Percentiles rank a stretch among this genome's conserved stretches.
phyloP scores from a whole-genome alignment of 2,329 filamentous ascomycete species.

The Pestalotiopsis sp. region DNA sequence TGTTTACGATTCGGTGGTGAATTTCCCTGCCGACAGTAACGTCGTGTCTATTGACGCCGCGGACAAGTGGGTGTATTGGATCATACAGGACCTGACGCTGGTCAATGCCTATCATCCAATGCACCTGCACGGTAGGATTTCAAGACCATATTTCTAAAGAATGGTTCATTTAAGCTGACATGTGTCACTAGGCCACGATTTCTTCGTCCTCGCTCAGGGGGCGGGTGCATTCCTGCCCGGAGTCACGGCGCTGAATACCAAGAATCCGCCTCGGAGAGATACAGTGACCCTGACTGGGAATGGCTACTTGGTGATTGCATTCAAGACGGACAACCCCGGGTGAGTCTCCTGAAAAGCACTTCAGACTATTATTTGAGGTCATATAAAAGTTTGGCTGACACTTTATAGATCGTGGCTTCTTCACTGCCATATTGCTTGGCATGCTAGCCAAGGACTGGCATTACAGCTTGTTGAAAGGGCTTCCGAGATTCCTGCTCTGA shows the following conservation, averaged over 20 bases:
- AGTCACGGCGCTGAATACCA: slow-evolving; percentile 31
- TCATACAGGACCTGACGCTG: slow-evolving; percentile 24
- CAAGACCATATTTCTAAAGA: no score
- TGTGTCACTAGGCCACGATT: slow-evolving; percentile 42
- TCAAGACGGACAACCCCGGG: slow-evolving; percentile 11
- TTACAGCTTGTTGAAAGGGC: slow-evolving; percentile 49
- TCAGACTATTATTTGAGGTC: no score
- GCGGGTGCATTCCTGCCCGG: slow-evolving; percentile 28
- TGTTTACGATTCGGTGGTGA: slow-evolving; percentile 25
- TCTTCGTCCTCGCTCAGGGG: slow-evolving; percentile 37
- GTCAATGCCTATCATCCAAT: slow-evolving; percentile 24
- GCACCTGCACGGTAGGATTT: not conserved
- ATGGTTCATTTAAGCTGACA: not conserved
- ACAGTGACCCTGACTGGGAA: not conserved
- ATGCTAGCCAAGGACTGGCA: slow-evolving; percentile 49
- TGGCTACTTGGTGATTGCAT: slow-evolving; percentile 5
- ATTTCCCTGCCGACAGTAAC: slow-evolving; percentile 27
- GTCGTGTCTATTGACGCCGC: slow-evolving; percentile 27
- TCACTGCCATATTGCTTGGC: slow-evolving; percentile 50
- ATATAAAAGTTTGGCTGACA: not conserved
- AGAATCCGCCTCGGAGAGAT: slow-evolving; percentile 5
- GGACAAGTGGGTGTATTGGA: slow-evolving; percentile 36
- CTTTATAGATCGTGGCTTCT: slow-evolving; percentile 20
- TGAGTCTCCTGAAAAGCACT: slow-evolving; percentile 19
- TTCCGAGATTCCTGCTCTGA: slow-evolving; percentile 26